These are phyloP conservation scores for Pseudocercospora fuligena DNA, from an alignment of 2,329 filamentous ascomycete genomes.

Conservation along the genomic window DNA sequence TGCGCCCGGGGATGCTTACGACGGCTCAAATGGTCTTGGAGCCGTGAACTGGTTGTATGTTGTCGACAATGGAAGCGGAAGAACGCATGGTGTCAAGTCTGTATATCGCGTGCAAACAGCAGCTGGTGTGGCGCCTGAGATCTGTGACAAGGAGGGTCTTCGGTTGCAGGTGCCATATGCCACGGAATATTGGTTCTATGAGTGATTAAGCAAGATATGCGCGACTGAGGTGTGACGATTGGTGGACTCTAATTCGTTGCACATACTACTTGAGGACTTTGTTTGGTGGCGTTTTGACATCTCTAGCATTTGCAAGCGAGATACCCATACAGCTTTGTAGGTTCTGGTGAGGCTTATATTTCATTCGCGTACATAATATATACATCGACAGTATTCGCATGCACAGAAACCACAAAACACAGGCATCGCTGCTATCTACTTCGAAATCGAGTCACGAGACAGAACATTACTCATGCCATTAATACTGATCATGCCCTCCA, in stretches of 20 bases:
- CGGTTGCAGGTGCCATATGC: slow-evolving; percentile 50
- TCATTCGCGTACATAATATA: not conserved
- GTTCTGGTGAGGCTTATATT: not conserved
- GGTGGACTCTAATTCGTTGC: no score
- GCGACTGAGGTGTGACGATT: no score
- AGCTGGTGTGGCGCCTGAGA: slow-evolving; percentile 47
- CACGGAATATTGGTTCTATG: slow-evolving; percentile 56
- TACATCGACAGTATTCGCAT: not conserved
- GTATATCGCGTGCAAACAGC: slow-evolving; percentile 57
- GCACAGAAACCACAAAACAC: not conserved
- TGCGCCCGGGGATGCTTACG: slow-evolving; percentile 55
- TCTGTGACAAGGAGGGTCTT: slow-evolving; percentile 41
- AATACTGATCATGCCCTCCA: not conserved
- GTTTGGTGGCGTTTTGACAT: no score
- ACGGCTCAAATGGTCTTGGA: slow-evolving; percentile 43
- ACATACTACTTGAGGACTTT: no score
- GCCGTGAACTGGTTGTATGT: slow-evolving; percentile 55
- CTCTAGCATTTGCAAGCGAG: not conserved
- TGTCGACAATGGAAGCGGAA: slow-evolving; percentile 43
- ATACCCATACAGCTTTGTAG: not conserved
- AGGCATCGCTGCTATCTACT: not conserved
- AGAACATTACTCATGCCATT: not conserved
- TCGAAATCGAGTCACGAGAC: not conserved
- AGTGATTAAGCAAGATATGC: slow-evolving; percentile 17
- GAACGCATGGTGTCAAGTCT: slow-evolving; percentile 46